phyloP scores from a whole-genome alignment of 2,329 filamentous ascomycete genomes.

The Fusarium avenaceum region DNA sequence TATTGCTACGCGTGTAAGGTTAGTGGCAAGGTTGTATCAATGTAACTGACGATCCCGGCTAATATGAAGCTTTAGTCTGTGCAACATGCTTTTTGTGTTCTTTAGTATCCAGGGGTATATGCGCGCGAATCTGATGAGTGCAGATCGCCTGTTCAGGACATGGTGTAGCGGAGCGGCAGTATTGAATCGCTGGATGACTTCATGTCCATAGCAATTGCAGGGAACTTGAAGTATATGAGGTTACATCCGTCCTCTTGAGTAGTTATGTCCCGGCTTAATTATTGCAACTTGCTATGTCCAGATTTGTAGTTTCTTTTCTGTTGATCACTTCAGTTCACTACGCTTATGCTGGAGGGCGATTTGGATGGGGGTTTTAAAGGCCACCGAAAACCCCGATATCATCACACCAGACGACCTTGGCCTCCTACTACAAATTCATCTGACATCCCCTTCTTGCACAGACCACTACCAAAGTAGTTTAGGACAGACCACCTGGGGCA shows the following conservation, averaged over 20 bases:
- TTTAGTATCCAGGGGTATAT: not conserved
- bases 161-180: not conserved
- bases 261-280: not conserved
- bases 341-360: no score
- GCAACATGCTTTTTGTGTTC: not conserved
- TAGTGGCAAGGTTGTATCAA: not conserved
- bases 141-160: not conserved
- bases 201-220: not conserved
- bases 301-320: not conserved
- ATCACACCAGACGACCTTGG: no score
- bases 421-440: no score
- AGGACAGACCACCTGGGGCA: accelerated
- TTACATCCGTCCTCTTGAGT: not conserved
- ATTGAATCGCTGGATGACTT: no score
- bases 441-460: no score
- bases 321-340: not conserved
- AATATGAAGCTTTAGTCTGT: not conserved
- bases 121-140: slow-evolving; percentile 13
- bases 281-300: not conserved
- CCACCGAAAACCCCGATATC: no score
- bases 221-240: not conserved
- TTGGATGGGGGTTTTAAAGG: not conserved
- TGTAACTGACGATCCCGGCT: slow-evolving; percentile 8
- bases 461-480: accelerated
- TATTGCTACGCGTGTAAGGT: no score